Base-by-base conservation (phyloP, 371 early-diverging fungal genomes). In the Nematocida sp. region DNA sequence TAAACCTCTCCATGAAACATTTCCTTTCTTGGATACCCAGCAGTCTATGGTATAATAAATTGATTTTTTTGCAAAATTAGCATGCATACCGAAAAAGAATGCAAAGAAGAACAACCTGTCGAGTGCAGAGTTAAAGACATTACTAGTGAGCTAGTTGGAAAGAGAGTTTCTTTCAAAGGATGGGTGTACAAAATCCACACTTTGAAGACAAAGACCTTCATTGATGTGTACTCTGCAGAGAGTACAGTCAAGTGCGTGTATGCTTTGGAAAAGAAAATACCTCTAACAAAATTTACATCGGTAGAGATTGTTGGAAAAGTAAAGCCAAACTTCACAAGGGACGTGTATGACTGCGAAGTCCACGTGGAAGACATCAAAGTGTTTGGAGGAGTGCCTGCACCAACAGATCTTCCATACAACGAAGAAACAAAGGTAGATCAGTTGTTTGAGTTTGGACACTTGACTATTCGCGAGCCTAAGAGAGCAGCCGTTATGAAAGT, bases 391-490 rank as follows among this genome's bases (percentile, higher is more conserved):
- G 40, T 46, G 27, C 17, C 64, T 23, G 81, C 84, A 32, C 81
- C 82, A 2, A 29, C 67, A 40, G 79, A 80, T 46, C 77, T 76
- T 29, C 19, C 81, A 1, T 78, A 79, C 62, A 66, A 63, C 46
- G 91, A 93, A 78, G 87, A 94, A 15, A 90, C 89, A 80, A 91
- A 93, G 32, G 90, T 89, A 51, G 85, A 92, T 52, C 84, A 91
- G 54, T 86, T 89, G 54, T 32, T 55, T 3, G 91, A 96, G 82
- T 88, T 92, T 84, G 92, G 96, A 31, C 99, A 99, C 81, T 85
- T 99, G 52, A 92, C 92, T 21, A 85, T 97, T 77, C 91, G 99
- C 81, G 92, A 91, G 75, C 92, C 94, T 77, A 90, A 87, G 29
- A 86, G 91, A 4, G 89, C 92, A 25, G 86, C 89, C 15, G 89